A percentile compares a stretch with the other conserved stretches of the same genome.
Conservation (phyloP, 2,329 filamentous ascomycete genomes). For the Pezicula rhizophila region DNA sequence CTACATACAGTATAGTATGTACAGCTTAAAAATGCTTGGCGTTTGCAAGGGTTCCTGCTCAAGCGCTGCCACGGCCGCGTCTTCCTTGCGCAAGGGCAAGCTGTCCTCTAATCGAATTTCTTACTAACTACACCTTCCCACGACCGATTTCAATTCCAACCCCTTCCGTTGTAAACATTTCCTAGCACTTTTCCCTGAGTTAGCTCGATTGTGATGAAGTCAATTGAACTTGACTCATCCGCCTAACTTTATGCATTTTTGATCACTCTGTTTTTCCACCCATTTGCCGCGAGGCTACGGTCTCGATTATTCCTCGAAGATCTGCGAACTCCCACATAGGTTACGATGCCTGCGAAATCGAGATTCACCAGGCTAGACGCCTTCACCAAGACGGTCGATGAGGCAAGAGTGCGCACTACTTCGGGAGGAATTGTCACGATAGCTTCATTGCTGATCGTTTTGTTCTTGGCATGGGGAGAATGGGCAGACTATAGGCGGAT, state of each 20-base stretch:
- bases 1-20: no score
- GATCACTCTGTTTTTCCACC: not conserved
- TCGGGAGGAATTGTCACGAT: constrained; percentile 95
- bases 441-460: constrained; percentile 76
- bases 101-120: not conserved
- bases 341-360: constrained; percentile 76
- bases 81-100: not conserved
- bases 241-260: not conserved
- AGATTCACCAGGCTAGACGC: constrained; percentile 95
- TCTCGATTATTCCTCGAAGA: not conserved
- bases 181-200: not conserved
- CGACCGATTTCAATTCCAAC: not conserved
- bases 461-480: constrained; percentile 90
- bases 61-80: not conserved
- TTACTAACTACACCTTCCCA: not conserved
- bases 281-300: not conserved
- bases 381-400: constrained; percentile 98
- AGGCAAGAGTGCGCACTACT: constrained; percentile 91
- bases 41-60: no score
- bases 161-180: not conserved
- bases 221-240: not conserved
- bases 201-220: not conserved
- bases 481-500: constrained; percentile 89
- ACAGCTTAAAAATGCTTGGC: no score
- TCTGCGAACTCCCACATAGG: not conserved